These are phyloP conservation scores for Neonectria sp. DNA, from an alignment of 2,329 filamentous ascomycete genomes.

Conservation along the genomic window DNA sequence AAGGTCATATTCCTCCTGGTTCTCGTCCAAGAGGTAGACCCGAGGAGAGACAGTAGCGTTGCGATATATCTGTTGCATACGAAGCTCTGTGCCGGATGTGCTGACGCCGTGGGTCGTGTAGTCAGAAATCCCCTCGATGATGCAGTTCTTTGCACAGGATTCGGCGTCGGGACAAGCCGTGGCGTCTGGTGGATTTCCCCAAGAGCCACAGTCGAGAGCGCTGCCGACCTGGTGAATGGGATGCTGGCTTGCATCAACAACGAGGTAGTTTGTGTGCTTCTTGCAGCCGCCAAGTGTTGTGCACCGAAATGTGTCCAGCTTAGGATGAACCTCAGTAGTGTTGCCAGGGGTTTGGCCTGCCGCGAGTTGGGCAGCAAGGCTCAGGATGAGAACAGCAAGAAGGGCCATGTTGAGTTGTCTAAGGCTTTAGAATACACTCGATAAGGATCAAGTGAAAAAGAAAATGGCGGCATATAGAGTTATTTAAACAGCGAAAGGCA, in stretches of 20 bases:
- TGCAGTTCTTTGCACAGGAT: conserved; percentile 68
- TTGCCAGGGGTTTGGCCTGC: conserved; percentile 57
- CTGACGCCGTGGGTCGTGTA: conserved; percentile 57
- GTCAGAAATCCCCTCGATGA: conserved; percentile 65
- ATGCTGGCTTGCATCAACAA: conserved; percentile 65
- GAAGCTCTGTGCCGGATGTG: conserved; percentile 50
- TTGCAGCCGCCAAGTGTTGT: conserved; percentile 65
- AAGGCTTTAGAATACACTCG: too few species aligned
- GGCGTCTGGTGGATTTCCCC: conserved; percentile 54
- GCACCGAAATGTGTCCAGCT: conserved; percentile 67
- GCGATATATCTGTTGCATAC: conserved; percentile 45
- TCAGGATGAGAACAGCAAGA: conserved; percentile 19
- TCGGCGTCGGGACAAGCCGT: conserved; percentile 65
- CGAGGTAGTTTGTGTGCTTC: conserved; percentile 62
- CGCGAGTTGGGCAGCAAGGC: conserved; percentile 31
- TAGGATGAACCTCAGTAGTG: conserved; percentile 64
- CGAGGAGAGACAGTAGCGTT: conserved; percentile 56
- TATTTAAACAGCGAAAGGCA: too few species aligned
- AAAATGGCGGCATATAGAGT: too few species aligned
- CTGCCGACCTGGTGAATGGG: conserved; percentile 59
- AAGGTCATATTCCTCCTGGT: conserved; percentile 71
- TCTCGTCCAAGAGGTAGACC: conserved; percentile 70
- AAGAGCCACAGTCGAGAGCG: conserved; percentile 44
- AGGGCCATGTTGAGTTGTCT: conserved; percentile 44
- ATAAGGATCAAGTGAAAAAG: too few species aligned